A percentile compares a stretch with the other conserved stretches of the same genome.
Conservation (phyloP, 441 rosid species). For the Mallotus repandus region DNA sequence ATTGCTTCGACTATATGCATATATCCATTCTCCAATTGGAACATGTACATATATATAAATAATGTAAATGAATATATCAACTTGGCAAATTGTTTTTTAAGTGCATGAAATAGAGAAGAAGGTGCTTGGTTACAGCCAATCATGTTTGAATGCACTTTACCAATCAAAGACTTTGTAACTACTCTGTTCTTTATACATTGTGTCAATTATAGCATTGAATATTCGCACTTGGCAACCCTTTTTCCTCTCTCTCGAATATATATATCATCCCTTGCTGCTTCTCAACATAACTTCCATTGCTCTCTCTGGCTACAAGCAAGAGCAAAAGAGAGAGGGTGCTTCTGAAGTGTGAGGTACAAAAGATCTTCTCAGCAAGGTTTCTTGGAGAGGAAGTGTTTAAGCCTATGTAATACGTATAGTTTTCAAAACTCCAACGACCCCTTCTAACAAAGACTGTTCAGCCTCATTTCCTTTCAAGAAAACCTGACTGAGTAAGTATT, state of each 20-base stretch:
- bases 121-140: neutral
- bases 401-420: too few species aligned
- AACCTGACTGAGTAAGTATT: constrained; percentile 4
- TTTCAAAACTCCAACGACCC: constrained; percentile 20
- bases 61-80: neutral
- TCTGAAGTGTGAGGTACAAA: neutral
- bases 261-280: neutral
- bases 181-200: neutral
- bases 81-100: neutral
- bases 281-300: neutral
- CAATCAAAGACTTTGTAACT: neutral
- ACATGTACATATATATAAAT: neutral
- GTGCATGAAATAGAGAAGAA: constrained; percentile 14
- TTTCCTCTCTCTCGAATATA: neutral
- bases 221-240: constrained; percentile 8
- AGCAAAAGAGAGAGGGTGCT: neutral
- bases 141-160: constrained; percentile 18
- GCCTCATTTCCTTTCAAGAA: neutral
- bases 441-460: neutral
- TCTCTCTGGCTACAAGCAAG: neutral
- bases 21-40: too few species aligned
- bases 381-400: neutral
- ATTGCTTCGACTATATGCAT: too few species aligned
- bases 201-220: neutral
- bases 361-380: neutral